Evolutionary conservation across 176 grass and related monocot species (phyloP), one percentile per base, ranked within the genome.

Genomic region (Urochloa ruziziensis): DNA sequence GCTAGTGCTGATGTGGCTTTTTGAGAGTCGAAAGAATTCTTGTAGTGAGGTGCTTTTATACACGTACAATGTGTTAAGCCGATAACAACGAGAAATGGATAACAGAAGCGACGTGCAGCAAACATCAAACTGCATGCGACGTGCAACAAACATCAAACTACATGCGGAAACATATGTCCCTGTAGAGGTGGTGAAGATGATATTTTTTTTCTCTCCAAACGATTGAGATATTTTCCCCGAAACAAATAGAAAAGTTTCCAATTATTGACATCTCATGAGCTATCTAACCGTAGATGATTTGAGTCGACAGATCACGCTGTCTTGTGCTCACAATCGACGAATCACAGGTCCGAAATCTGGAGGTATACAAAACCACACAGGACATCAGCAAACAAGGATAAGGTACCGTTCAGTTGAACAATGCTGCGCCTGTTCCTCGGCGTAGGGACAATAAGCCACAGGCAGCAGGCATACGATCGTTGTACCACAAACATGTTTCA

Each of bases 71-170:
- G 42, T 43, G 9, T 11, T 2, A 12, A 56, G 52, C 8, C 17
- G n/a, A 8, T 19, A 53, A 9, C 52, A 21, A 56, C 52, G 53
- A n/a, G 21, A n/a, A n/a, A 56, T n/a, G 52, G 52, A n/a, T 56
- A n/a, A n/a, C 21, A 57, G 29, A 71, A 71, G 68, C 24, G 14
- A 77, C 53, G 53, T 60, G 35, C 74, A 77, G 60, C 74, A 57
- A 60, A 59, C 36, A 77, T 42, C 52, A 60, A 40, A 60, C 74
- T 25, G 33, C 12, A n/a, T n/a, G 68, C 24, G 14, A 77, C 53
- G 53, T 60, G 35, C 74, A 77, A 77, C 74, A 57, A 60, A 59
- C 36, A 77, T 42, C 52, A 60, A 40, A 60, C 74, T 25, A n/a
- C n/a, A 17, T 58, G 73, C 6, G 32, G 33, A 75, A 75, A 25